These are phyloP conservation scores for Penicillium sp. DNA, from an alignment of 2,329 filamentous ascomycete species.

Conservation along the genomic window DNA sequence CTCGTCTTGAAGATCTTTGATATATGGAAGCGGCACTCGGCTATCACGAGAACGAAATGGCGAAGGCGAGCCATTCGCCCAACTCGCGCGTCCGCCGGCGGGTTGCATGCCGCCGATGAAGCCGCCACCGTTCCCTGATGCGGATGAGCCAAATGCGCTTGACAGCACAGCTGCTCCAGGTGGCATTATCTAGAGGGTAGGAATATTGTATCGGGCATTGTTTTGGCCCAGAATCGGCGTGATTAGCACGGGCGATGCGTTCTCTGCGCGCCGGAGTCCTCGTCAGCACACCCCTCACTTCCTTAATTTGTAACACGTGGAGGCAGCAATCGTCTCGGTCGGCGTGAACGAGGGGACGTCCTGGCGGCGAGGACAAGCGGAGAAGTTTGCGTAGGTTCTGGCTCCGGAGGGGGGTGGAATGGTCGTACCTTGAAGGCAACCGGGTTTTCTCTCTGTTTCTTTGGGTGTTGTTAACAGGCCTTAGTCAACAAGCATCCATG, in stretches of 20 bases:
- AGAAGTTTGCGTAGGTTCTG: background rate
- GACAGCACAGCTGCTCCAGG: slow-evolving; percentile 36
- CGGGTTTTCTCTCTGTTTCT: background rate
- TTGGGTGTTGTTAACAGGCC: background rate
- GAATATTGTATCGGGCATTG: slow-evolving; percentile 23
- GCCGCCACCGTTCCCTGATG: slow-evolving; percentile 28
- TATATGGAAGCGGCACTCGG: slow-evolving; percentile 33
- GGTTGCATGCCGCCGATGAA: slow-evolving; percentile 26
- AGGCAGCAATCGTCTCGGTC: background rate
- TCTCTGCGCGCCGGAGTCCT: background rate
- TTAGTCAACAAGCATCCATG: slow-evolving; percentile 1
- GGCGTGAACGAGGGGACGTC: background rate
- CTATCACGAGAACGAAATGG: slow-evolving; percentile 15
- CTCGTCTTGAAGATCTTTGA: slow-evolving; percentile 39
- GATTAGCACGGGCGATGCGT: background rate
- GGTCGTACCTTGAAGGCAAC: background rate
- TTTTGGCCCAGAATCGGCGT: slow-evolving; percentile 10
- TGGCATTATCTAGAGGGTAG: slow-evolving; percentile 29
- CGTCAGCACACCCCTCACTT: slow-evolving; percentile 9
- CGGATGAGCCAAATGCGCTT: slow-evolving; percentile 30
- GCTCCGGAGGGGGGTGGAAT: background rate
- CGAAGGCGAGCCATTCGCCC: slow-evolving; percentile 15
- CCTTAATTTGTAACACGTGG: slow-evolving; percentile 2
- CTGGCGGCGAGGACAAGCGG: background rate
- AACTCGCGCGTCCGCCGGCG: slow-evolving; percentile 21